A percentile compares a stretch with the other conserved stretches of the same genome.
phyloP scores from a whole-genome alignment of 2,329 filamentous ascomycete genomes.

The Ophiostoma sp. region DNA sequence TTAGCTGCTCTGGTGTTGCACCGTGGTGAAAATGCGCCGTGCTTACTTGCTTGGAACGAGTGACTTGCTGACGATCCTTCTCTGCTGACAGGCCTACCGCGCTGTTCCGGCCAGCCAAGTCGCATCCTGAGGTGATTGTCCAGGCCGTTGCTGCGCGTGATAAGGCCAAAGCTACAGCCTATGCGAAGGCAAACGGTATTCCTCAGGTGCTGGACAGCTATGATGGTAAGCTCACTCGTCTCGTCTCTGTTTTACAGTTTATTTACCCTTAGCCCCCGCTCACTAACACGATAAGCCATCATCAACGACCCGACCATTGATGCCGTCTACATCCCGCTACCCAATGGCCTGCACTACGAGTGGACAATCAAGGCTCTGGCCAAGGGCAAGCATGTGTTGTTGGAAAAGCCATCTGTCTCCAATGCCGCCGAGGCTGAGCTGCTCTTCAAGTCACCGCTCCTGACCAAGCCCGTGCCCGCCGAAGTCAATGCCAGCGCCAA shows the following conservation, averaged over 20 bases:
- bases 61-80: background rate
- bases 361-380: conserved; percentile 51
- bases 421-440: conserved; percentile 47
- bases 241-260: background rate
- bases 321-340: conserved; percentile 54
- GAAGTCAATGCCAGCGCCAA: background rate
- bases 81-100: conserved; percentile 36
- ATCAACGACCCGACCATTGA: conserved; percentile 44
- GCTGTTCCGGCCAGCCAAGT: conserved; percentile 51
- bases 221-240: conserved; percentile 42
- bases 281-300: conserved; percentile 19
- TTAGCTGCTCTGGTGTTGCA: no score
- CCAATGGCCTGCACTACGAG: conserved; percentile 45
- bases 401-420: conserved; percentile 55
- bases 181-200: conserved; percentile 53
- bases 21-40: background rate
- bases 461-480: conserved; percentile 35
- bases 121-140: conserved; percentile 55
- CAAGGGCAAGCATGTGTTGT: conserved; percentile 55
- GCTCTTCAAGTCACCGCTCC: conserved; percentile 45
- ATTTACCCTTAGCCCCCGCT: no score
- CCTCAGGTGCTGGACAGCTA: conserved; percentile 52
- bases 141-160: conserved; percentile 55
- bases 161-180: conserved; percentile 47
- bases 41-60: background rate